phyloP scores from a whole-genome alignment of 2,329 filamentous ascomycete species.

The Leptographium radiaticola region DNA sequence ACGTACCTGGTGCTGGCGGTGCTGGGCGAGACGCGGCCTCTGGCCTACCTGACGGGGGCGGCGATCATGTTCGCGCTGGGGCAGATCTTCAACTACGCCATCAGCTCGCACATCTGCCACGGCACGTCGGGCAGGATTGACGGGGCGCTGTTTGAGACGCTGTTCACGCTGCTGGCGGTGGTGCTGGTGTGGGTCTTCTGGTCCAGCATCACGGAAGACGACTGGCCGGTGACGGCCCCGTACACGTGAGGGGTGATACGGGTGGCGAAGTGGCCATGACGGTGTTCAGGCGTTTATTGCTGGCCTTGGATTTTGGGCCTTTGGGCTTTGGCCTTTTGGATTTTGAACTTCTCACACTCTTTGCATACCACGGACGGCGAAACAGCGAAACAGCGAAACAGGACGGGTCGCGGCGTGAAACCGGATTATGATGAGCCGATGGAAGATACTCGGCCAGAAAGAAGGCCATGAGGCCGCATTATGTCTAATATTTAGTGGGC shows the following conservation, averaged over 20 bases:
- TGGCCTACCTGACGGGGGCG: slow-evolving; percentile 71
- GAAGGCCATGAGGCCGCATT: no score
- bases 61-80: slow-evolving; percentile 77
- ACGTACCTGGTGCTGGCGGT: slow-evolving; percentile 71
- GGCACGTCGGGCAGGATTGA: slow-evolving; percentile 79
- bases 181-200: slow-evolving; percentile 86
- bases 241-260: slow-evolving; percentile 8
- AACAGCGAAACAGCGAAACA: no score
- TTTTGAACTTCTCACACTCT: neutral
- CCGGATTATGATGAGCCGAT: no score
- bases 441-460: no score
- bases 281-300: no score
- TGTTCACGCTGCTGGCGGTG: slow-evolving; percentile 81
- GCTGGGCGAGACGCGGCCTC: slow-evolving; percentile 79
- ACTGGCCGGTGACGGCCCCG: slow-evolving; percentile 61
- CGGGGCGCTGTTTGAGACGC: slow-evolving; percentile 79
- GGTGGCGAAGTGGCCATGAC: neutral
- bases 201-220: slow-evolving; percentile 98
- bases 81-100: slow-evolving; percentile 90
- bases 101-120: slow-evolving; percentile 82
- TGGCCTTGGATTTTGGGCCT: no score
- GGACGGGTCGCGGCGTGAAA: no score
- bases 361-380: neutral
- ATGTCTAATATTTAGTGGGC: no score
- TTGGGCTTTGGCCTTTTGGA: neutral